Evolutionary conservation across 352 stramenopile species (phyloP).

Genomic region (Globisporangium megalacanthum): DNA sequence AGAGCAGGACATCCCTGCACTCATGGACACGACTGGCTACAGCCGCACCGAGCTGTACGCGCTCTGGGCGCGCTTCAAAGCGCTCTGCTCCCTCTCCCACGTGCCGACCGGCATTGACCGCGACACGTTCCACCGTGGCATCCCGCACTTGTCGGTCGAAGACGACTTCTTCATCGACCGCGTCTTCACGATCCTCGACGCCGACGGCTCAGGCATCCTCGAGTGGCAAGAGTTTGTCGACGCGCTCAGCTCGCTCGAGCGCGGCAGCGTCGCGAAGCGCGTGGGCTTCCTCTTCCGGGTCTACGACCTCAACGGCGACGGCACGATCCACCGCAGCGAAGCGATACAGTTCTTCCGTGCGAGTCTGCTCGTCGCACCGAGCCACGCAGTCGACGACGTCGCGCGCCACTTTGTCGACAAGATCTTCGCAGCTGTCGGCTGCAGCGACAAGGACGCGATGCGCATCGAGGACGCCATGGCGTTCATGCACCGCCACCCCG

Average conservation of each 20-base stretch:
- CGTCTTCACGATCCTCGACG: slow-evolving; percentile 61
- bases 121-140: slow-evolving; percentile 52
- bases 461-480: slow-evolving; percentile 36
- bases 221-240: slow-evolving; percentile 75
- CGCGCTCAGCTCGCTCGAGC: slow-evolving; percentile 59
- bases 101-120: slow-evolving; percentile 49
- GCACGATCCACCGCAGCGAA: slow-evolving; percentile 51
- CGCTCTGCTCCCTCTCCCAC: slow-evolving; percentile 50
- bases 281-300: slow-evolving; percentile 68
- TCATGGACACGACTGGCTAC: slow-evolving; percentile 51
- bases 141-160: slow-evolving; percentile 58
- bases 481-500: slow-evolving; percentile 44
- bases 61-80: slow-evolving; percentile 70
- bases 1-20: slow-evolving; percentile 43
- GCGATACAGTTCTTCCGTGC: slow-evolving; percentile 57
- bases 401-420: slow-evolving; percentile 56
- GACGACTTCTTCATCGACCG: slow-evolving; percentile 74
- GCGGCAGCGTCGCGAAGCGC: slow-evolving; percentile 41
- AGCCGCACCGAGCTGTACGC: slow-evolving; percentile 54
- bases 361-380: slow-evolving; percentile 37
- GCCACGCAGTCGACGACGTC: slow-evolving; percentile 43
- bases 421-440: slow-evolving; percentile 48
- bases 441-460: slow-evolving; percentile 29
- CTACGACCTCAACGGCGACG: slow-evolving; percentile 68
- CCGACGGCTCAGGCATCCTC: slow-evolving; percentile 50